A percentile compares a stretch with the other conserved stretches of the same genome.
phyloP scores from a whole-genome alignment of 1,139 yeast genomes.

The Sugiyamaella neomexicana region DNA sequence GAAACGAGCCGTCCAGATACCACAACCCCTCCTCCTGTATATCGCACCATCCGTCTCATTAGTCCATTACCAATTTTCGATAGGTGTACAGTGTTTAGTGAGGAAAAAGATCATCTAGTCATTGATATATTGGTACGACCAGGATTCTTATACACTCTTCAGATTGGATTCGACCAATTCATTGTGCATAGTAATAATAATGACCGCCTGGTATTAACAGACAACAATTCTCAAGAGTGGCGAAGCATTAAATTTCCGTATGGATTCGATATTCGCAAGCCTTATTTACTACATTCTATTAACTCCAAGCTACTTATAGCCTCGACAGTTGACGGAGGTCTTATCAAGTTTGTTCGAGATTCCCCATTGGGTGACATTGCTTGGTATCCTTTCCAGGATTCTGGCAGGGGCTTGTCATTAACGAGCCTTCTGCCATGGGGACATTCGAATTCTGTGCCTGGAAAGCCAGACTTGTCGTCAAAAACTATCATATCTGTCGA shows the following conservation, averaged over 20 bases:
- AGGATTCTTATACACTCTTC: conserved; percentile 34
- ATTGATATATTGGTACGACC: conserved; percentile 32
- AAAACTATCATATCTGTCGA: conserved; percentile 33
- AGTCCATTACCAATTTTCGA: conserved; percentile 27
- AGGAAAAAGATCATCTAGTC: conserved; percentile 27
- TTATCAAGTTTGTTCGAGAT: conserved; percentile 55
- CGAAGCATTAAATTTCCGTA: conserved; percentile 50
- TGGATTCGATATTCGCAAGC: conserved; percentile 68
- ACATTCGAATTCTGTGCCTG: conserved; percentile 36
- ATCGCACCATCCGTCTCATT: conserved; percentile 30
- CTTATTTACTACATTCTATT: conserved; percentile 55
- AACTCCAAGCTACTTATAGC: conserved; percentile 50
- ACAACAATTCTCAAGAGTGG: conserved; percentile 32
- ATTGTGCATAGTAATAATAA: conserved; percentile 4
- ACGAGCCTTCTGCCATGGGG: conserved; percentile 30
- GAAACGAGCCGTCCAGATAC: conserved; percentile 1
- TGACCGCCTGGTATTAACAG: conserved; percentile 16
- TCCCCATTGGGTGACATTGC: conserved; percentile 30
- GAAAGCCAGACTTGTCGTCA: conserved; percentile 34
- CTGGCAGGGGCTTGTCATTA: conserved; percentile 21
- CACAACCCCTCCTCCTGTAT: conserved; percentile 9
- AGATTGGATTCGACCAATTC: conserved; percentile 27
- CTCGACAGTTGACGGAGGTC: conserved; percentile 63
- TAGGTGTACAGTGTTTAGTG: conserved; percentile 31
- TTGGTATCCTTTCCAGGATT: conserved; percentile 30